Conservation (phyloP, 2,329 filamentous ascomycete genomes). For the Colletotrichum sp. region DNA sequence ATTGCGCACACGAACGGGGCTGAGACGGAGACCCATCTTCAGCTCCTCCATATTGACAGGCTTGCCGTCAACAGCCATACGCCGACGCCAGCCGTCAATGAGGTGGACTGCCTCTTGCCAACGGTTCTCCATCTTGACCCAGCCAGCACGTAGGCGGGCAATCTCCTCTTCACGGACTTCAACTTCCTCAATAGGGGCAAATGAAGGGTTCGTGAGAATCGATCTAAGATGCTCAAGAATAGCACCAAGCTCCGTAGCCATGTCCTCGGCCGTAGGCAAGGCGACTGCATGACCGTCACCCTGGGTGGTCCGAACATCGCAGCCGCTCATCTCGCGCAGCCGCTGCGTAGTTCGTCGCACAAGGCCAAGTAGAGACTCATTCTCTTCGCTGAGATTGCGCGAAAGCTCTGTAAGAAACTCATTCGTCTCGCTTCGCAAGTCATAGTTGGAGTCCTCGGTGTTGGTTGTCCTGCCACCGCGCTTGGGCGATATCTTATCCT, state of each 20-base stretch:
- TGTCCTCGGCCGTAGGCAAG: slow-evolving; percentile 59
- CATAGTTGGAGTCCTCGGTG: slow-evolving; percentile 62
- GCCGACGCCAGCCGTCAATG: slow-evolving; percentile 90
- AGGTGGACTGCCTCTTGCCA: slow-evolving; percentile 90
- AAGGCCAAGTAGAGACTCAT: slow-evolving; percentile 78
- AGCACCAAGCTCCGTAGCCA: slow-evolving; percentile 75
- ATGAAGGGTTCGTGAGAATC: slow-evolving; percentile 92
- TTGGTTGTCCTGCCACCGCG: slow-evolving; percentile 24
- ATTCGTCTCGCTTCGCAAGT: slow-evolving; percentile 84
- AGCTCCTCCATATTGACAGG: slow-evolving; percentile 73
- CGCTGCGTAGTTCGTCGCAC: slow-evolving; percentile 74
- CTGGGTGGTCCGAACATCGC: slow-evolving; percentile 34
- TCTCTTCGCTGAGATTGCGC: slow-evolving; percentile 86
- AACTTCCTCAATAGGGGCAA: slow-evolving; percentile 94
- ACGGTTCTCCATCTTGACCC: slow-evolving; percentile 90
- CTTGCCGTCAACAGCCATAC: slow-evolving; percentile 74
- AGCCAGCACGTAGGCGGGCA: slow-evolving; percentile 77
- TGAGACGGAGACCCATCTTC: slow-evolving; percentile 70
- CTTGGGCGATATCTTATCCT: slow-evolving; percentile 46
- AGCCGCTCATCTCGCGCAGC: slow-evolving; percentile 72
- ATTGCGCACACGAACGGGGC: slow-evolving; percentile 60
- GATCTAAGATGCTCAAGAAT: slow-evolving; percentile 82
- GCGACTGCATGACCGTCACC: slow-evolving; percentile 31
- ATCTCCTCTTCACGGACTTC: slow-evolving; percentile 94
- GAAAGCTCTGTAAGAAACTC: slow-evolving; percentile 87